Evolutionary conservation across 2,329 filamentous ascomycete genomes (phyloP).

Genomic region (Juglanconis oblonga): DNA sequence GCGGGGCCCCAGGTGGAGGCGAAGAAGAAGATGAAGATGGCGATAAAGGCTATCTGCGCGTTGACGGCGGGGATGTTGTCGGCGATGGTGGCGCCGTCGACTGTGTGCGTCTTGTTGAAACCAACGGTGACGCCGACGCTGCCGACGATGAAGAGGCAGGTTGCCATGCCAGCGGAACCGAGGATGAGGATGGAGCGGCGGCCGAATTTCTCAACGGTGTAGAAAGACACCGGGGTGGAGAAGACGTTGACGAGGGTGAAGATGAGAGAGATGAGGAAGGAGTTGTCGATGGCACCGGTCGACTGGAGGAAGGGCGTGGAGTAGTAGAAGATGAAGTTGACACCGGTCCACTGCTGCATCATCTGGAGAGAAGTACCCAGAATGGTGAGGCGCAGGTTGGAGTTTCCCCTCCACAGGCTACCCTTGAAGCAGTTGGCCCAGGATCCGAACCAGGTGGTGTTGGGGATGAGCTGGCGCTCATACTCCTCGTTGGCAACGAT

Average conservation of each 20-base stretch:
- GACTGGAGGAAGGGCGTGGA: constrained; percentile 81
- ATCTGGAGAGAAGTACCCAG: constrained; percentile 73
- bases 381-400: constrained; percentile 68
- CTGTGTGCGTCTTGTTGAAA: constrained; percentile 45
- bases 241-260: constrained; percentile 85
- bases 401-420: constrained; percentile 59
- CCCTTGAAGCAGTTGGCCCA: constrained; percentile 70
- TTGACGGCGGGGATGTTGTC: constrained; percentile 57
- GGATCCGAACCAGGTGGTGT: constrained; percentile 60
- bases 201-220: constrained; percentile 76
- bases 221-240: constrained; percentile 87
- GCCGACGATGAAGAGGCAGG: constrained; percentile 84
- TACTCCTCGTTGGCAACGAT: constrained; percentile 89
- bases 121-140: constrained; percentile 67
- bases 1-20: constrained; percentile 84
- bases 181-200: constrained; percentile 76
- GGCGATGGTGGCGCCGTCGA: constrained; percentile 39
- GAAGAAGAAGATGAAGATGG: constrained; percentile 92
- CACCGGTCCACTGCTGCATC: constrained; percentile 81
- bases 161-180: constrained; percentile 77
- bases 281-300: constrained; percentile 71
- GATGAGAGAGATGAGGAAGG: constrained; percentile 80
- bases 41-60: constrained; percentile 82
- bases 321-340: constrained; percentile 92
- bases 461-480: constrained; percentile 67